Percentiles rank a stretch among this genome's conserved stretches.
Conservation (phyloP, 2,329 filamentous ascomycete species). For the Fusarium tjaetaba region DNA sequence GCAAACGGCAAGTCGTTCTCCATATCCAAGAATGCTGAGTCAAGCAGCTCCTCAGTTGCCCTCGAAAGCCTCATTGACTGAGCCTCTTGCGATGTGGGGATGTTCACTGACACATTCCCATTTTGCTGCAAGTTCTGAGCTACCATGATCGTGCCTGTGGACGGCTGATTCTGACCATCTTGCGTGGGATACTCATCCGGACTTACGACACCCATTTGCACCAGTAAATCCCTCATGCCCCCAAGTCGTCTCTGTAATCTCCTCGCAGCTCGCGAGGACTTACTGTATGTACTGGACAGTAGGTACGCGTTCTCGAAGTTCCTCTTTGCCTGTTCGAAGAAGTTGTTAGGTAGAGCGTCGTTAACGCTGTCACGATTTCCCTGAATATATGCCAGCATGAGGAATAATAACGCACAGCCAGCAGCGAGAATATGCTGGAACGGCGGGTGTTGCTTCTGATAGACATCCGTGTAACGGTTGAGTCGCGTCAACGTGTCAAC, state of each 20-base stretch:
- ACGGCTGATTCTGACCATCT: neutral
- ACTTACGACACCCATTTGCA: neutral
- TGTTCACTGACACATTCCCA: neutral
- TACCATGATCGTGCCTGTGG: neutral
- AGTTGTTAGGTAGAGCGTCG: neutral
- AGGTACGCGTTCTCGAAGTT: neutral
- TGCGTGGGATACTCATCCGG: neutral
- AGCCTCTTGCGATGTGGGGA: neutral
- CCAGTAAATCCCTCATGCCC: neutral
- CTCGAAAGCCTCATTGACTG: neutral
- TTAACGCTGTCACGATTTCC: neutral
- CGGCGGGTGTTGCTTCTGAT: neutral
- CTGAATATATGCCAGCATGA: neutral
- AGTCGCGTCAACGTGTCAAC: neutral
- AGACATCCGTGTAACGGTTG: neutral
- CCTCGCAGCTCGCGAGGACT: neutral
- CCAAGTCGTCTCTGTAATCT: neutral
- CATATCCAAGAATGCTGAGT: neutral
- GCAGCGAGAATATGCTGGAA: neutral
- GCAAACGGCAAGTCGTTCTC: neutral
- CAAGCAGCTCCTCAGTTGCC: neutral
- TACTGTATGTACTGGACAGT: neutral
- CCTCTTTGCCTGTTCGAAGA: neutral
- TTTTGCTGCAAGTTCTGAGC: neutral
- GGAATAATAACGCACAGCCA: neutral